Evolutionary conservation across 345 rosid species (phyloP), one percentile per base, ranked within the genome.

Genomic region (Hypericum perforatum): DNA sequence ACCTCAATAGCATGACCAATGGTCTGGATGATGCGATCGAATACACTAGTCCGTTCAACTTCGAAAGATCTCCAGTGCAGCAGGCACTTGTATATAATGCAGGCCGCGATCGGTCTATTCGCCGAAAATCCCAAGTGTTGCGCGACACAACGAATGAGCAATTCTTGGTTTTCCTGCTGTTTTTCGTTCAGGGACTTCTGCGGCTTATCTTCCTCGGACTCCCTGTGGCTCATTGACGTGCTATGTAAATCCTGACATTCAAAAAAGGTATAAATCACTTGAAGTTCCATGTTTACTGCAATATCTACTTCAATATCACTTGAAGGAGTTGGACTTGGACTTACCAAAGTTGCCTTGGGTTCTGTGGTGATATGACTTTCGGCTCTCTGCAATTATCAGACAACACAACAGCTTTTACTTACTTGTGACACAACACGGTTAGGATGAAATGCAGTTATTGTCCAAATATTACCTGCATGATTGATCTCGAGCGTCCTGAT

Each of bases 41-140:
- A 82, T 53, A 82, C 72, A 52, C 62, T 70, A 67, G 88, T 72
- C 70, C 72, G 78, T 55, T 82, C 82, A 46, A 78, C 80, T 72
- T 82, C 88, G 43, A 82, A 78, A 45, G 74, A 78, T 66, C 84
- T 76, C 88, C 88, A 82, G 37, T 78, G 88, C 61, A 70, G 73
- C 48, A 82, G 76, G 62, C 74, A 39, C 59, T 73, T 82, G 57
- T 76, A 78, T 56, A 78, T 64, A 46, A 70, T 63, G 63, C 73
- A 78, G 44, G 88, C 84, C 60, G 80, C 77, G 36, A 78, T 71
- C 43, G 88, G 73, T 55, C 69, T 78, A 37, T 63, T 73, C 32
- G 72, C 76, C 52, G 72, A 72, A 52, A 72, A 82, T 52, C 66
- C 68, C 58, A 69, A 72, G 37, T 76, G 78, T 47, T 78, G 78